Conservation (phyloP, 495 filamentous ascomycete species). For the Hypomontagnella submonticulosa region DNA sequence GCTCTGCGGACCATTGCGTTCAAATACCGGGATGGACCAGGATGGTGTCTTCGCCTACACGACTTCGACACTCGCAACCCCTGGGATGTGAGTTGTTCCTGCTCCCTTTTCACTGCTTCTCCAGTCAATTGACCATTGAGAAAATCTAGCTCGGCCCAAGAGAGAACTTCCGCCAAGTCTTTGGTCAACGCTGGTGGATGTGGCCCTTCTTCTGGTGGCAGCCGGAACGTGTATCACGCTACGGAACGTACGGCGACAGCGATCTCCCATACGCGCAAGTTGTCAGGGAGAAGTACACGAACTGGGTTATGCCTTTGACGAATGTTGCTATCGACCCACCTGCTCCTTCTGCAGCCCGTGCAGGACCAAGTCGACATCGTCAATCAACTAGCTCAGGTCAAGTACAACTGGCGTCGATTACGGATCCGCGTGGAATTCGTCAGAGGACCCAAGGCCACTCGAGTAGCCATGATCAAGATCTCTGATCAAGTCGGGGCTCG, state of each 20-base stretch:
- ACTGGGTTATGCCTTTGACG: not conserved
- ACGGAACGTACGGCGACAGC: slow-evolving; percentile 22
- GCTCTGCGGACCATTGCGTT: slow-evolving; percentile 6
- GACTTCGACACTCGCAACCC: slow-evolving; percentile 11
- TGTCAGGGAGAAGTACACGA: not conserved
- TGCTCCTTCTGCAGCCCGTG: slow-evolving; percentile 9
- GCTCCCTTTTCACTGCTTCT: not conserved
- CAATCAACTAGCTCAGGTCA: slow-evolving; percentile 6
- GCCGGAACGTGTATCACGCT: slow-evolving; percentile 11
- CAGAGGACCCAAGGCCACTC: slow-evolving; percentile 13
- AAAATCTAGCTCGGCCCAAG: slow-evolving; percentile 17
- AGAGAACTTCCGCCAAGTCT: slow-evolving; percentile 29
- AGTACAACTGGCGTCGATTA: not conserved
- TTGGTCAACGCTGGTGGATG: slow-evolving; percentile 29
- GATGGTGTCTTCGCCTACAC: slow-evolving; percentile 3
- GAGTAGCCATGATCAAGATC: slow-evolving; percentile 1
- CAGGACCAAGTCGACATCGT: slow-evolving; percentile 6
- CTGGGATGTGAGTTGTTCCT: slow-evolving; percentile 10
- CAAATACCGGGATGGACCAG: slow-evolving; percentile 2
- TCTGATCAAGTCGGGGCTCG: not conserved
- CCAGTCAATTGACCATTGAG: not conserved
- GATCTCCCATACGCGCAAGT: slow-evolving; percentile 21
- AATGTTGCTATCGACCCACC: slow-evolving; percentile 12
- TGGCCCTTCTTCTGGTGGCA: slow-evolving; percentile 23
- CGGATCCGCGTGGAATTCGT: not conserved